Percentiles rank a stretch among this genome's conserved stretches.
Conservation (phyloP, 1,139 yeast genomes). For the Saccharomyces hybrid region DNA sequence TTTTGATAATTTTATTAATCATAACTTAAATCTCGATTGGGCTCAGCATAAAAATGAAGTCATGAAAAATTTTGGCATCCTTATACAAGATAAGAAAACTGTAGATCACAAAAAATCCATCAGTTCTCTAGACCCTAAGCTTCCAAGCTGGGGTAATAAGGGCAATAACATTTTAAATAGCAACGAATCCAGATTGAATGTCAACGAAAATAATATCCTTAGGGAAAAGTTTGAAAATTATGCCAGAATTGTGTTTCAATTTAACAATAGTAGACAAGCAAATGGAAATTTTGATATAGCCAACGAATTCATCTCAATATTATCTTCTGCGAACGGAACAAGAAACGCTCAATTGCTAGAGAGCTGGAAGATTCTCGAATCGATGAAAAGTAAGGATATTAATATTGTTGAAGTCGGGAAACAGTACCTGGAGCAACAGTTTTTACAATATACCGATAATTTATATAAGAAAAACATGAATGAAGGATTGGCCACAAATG, state of each 20-base stretch:
- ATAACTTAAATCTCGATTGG: conserved; percentile 80
- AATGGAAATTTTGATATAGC: conserved; percentile 33
- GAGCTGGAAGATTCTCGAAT: conserved; percentile 51
- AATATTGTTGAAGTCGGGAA: conserved; percentile 52
- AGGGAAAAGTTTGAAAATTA: conserved; percentile 63
- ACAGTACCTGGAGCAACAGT: conserved; percentile 64
- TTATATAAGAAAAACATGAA: conserved; percentile 58
- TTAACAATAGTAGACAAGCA: conserved; percentile 62
- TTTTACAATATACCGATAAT: conserved; percentile 63
- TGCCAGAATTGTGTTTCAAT: conserved; percentile 61
- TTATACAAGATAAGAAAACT: conserved; percentile 22
- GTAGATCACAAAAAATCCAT: conserved; percentile 19
- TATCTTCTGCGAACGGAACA: conserved; percentile 37
- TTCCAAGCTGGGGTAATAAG: conserved; percentile 31
- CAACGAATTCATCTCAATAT: conserved; percentile 32
- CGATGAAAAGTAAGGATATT: conserved; percentile 8
- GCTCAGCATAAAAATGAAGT: conserved; percentile 64
- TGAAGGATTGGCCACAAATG: conserved; percentile 61
- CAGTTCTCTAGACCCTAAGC: conserved; percentile 20
- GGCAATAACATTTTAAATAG: conserved; percentile 30
- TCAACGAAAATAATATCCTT: conserved; percentile 35
- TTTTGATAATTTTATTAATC: conserved; percentile 69
- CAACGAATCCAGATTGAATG: conserved; percentile 33
- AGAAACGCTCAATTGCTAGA: conserved; percentile 60
- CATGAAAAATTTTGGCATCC: conserved; percentile 57